phyloP scores from a whole-genome alignment of 75 land plant species.

The Cryptomeria japonica region DNA sequence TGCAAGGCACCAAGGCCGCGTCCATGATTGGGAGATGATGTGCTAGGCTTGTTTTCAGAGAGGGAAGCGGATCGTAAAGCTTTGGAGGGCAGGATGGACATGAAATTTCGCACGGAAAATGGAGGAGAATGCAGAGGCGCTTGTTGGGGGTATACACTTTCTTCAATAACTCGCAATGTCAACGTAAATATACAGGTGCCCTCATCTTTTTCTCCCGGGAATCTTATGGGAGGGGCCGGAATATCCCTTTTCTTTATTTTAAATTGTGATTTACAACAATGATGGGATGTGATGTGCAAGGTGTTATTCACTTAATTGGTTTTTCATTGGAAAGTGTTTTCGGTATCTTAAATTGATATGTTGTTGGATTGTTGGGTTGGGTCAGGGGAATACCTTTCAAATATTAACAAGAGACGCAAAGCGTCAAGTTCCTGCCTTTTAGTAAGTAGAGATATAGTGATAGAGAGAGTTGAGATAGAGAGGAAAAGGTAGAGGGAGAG shows the following conservation, averaged over 20 bases:
- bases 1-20: conserved; percentile 4
- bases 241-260: background rate
- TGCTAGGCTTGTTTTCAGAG: conserved; percentile 1
- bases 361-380: too few relatives aligned
- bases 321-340: too few relatives aligned
- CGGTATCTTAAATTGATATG: too few relatives aligned
- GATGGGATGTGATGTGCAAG: too few relatives aligned
- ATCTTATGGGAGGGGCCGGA: background rate
- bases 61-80: conserved; percentile 21
- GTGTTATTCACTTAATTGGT: too few relatives aligned
- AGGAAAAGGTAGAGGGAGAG: too few relatives aligned
- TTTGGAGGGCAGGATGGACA: conserved; percentile 56
- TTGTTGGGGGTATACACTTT: background rate
- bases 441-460: too few relatives aligned
- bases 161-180: background rate
- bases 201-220: background rate
- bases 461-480: too few relatives aligned
- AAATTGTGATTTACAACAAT: background rate
- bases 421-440: too few relatives aligned
- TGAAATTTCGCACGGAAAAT: conserved; percentile 25
- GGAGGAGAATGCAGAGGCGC: background rate
- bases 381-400: too few relatives aligned
- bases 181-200: background rate
- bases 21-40: background rate
- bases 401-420: too few relatives aligned